phyloP scores from a whole-genome alignment of 352 stramenopile species.

The Phytopythium ostracodes region DNA sequence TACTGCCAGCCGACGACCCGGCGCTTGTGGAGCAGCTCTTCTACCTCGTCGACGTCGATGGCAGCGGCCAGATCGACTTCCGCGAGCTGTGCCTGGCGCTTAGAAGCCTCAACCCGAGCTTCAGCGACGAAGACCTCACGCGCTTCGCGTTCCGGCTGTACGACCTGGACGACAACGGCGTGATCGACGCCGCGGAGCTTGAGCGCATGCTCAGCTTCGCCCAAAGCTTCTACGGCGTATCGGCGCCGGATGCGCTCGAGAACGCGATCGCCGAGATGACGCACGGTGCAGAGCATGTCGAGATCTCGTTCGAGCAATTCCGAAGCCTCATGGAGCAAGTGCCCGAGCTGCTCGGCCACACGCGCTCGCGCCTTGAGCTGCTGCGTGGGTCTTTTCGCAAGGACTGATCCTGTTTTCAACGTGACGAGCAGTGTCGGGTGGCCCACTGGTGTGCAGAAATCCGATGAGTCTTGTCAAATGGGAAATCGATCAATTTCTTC shows the following conservation, averaged over 20 bases:
- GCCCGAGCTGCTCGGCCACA: conserved; percentile 43
- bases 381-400: conserved; percentile 46
- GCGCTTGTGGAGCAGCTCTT: conserved; percentile 56
- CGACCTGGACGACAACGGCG: conserved; percentile 52
- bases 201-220: conserved; percentile 48
- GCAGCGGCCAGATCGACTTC: conserved; percentile 68
- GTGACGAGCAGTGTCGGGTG: neutral
- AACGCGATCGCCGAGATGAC: conserved; percentile 19
- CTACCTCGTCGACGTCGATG: conserved; percentile 50
- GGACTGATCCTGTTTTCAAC: conserved; percentile 2
- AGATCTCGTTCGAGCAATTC: conserved; percentile 41
- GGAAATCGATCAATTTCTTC: neutral
- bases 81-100: conserved; percentile 64
- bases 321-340: conserved; percentile 29
- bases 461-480: neutral
- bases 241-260: conserved; percentile 14
- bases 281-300: conserved; percentile 9
- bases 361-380: conserved; percentile 45
- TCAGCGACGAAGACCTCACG: conserved; percentile 33
- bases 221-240: conserved; percentile 41
- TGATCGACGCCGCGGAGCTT: conserved; percentile 46
- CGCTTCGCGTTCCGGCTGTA: conserved; percentile 64
- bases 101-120: conserved; percentile 40
- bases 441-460: neutral
- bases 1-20: conserved; percentile 45